Evolutionary conservation across 768 basidiomycete genomes (phyloP).

Genomic region (Serendipita sp.): DNA sequence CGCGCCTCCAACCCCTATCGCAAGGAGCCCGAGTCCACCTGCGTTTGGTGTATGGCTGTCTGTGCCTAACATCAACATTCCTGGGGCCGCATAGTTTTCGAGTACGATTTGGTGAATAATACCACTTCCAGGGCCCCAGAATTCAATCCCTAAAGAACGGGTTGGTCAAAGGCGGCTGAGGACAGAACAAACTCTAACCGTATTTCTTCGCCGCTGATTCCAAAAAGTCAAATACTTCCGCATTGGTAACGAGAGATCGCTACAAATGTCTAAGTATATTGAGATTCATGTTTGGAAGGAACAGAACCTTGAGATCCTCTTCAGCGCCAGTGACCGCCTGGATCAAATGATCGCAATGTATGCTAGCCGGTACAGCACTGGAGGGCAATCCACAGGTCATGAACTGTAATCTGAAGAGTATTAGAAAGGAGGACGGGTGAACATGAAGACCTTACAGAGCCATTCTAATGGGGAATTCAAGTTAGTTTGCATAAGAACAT

Average conservation of each 20-base stretch:
- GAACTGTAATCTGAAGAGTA: constrained; percentile 62
- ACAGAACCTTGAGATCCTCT: constrained; percentile 57
- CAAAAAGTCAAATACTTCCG: constrained; percentile 95
- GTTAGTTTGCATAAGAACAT: not conserved
- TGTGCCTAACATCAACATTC: constrained; percentile 64
- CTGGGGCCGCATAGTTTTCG: constrained; percentile 93
- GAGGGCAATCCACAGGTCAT: constrained; percentile 84
- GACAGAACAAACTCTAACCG: constrained; percentile 17
- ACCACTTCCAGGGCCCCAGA: constrained; percentile 71
- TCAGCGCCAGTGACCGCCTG: constrained; percentile 83
- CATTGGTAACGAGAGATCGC: constrained; percentile 74
- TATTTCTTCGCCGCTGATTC: constrained; percentile 81
- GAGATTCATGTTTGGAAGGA: not conserved
- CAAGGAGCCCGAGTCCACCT: constrained; percentile 87
- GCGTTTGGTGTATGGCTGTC: constrained; percentile 99
- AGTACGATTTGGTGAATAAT: constrained; percentile 91
- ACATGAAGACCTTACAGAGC: constrained; percentile 38
- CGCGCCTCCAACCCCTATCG: constrained; percentile 97
- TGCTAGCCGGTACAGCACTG: constrained; percentile 76
- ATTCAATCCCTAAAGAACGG: constrained; percentile 53
- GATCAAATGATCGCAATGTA: constrained; percentile 97
- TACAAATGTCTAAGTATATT: constrained; percentile 17
- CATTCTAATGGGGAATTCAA: constrained; percentile 36
- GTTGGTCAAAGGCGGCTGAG: not conserved
- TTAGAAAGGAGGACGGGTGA: constrained; percentile 1